These are phyloP conservation scores for Yamadazyma kanchanaburiensis DNA, from an alignment of 1,139 yeast genomes.

Conservation along the genomic window DNA sequence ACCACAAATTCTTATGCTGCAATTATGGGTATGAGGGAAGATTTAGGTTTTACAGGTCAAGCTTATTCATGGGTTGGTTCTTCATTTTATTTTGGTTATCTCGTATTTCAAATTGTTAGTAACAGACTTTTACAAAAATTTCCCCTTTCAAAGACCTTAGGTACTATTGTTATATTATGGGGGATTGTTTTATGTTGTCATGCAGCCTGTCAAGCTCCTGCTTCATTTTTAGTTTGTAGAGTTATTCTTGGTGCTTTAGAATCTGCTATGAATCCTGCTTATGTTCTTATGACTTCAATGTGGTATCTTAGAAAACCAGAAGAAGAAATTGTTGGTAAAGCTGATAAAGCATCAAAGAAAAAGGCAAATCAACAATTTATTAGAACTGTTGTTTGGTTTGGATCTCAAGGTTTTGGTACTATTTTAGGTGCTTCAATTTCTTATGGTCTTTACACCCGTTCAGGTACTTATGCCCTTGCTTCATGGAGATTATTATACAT, in stretches of 20 bases:
- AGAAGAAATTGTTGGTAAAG: constrained; percentile 2
- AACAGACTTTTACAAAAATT: constrained; percentile 31
- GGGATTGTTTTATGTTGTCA: constrained; percentile 21
- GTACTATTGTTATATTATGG: constrained; percentile 25
- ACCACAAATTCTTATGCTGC: constrained; percentile 39
- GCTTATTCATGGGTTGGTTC: constrained; percentile 41
- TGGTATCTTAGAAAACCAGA: constrained; percentile 15
- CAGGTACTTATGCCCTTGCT: constrained; percentile 18
- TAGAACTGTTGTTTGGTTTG: constrained; percentile 19
- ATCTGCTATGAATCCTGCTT: constrained; percentile 49
- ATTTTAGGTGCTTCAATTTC: constrained; percentile 14
- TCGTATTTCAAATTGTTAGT: constrained; percentile 47
- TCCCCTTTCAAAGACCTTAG: constrained; percentile 26
- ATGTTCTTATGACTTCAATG: constrained; percentile 41
- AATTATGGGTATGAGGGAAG: constrained; percentile 19
- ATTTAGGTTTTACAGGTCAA: constrained; percentile 18
- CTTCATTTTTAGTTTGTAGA: constrained; percentile 23
- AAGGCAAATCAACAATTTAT: constrained; percentile 16
- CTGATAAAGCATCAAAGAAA: constrained; percentile 1
- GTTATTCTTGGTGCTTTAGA: constrained; percentile 50
- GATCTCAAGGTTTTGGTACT: constrained; percentile 18
- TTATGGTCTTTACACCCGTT: constrained; percentile 1
- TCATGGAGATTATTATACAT: constrained; percentile 33
- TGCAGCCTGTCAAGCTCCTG: constrained; percentile 18
- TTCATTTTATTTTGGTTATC: constrained; percentile 53